phyloP scores from a whole-genome alignment of 2,329 filamentous ascomycete genomes.

The Simplicillium aogashimaense region DNA sequence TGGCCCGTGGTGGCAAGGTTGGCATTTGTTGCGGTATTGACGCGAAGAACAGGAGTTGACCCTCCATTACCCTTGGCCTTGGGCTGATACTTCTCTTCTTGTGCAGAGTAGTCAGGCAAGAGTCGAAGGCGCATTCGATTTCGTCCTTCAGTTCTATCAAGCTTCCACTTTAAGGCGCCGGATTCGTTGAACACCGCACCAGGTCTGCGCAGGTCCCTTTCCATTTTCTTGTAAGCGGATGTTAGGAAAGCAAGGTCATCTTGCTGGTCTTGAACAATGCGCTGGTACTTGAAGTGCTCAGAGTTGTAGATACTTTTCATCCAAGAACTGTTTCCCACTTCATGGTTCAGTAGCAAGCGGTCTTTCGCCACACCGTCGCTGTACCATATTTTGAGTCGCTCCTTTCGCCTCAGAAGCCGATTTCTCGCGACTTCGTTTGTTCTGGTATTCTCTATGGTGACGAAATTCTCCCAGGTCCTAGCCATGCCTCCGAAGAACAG shows the following conservation, averaged over 20 bases:
- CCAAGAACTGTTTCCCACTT: constrained; percentile 82
- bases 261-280: constrained; percentile 83
- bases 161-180: constrained; percentile 66
- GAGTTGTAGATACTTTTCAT: constrained; percentile 91
- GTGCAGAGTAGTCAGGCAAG: constrained; percentile 62
- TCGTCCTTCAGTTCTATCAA: constrained; percentile 90
- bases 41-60: constrained; percentile 22
- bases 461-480: constrained; percentile 81
- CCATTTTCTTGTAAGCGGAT: constrained; percentile 67
- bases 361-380: constrained; percentile 58
- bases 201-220: constrained; percentile 66
- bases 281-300: constrained; percentile 85
- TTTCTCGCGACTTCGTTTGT: constrained; percentile 66
- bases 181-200: constrained; percentile 69
- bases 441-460: constrained; percentile 67
- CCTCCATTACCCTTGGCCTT: constrained; percentile 57
- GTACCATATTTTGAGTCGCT: constrained; percentile 74
- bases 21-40: constrained; percentile 15
- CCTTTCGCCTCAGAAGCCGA: constrained; percentile 66
- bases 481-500: constrained; percentile 77
- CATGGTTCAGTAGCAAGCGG: constrained; percentile 68
- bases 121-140: constrained; percentile 90
- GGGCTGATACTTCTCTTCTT: constrained; percentile 69
- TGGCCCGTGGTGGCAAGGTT: constrained; percentile 6
- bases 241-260: constrained; percentile 75